Evolutionary conservation across 495 filamentous ascomycete species (phyloP), one percentile per base, ranked within the genome.

Genomic region (Venustampulla echinocandica): DNA sequence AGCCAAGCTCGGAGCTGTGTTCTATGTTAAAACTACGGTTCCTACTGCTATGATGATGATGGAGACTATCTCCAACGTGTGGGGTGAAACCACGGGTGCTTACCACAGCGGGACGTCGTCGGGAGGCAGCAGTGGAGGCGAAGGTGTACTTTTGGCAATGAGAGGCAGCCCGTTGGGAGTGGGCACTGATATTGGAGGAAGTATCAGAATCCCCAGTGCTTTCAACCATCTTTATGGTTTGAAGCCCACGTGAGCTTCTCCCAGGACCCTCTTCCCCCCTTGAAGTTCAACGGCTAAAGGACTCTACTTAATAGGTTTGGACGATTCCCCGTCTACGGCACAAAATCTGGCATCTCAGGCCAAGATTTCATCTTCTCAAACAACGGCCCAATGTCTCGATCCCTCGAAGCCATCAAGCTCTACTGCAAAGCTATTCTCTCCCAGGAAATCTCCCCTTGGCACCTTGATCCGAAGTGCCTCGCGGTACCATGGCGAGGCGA

Each of bases 101-200:
- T 65, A 69, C 42, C 75, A 80, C 47, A 61, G 61, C 15, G 51
- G 55, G 2, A 59, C 79, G 22, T 79, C 70, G 23, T 43, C 71
- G n/a, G 77, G 77, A 1, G 77, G 77, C 1, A 81, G 75, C 50
- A 74, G 73, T 2, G 82, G 83, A 21, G 84, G 87, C 10, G 77
- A 82, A 50, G 79, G 71, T 2, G 76, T 73, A 21, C 59, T 80
- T 24, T 63, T 80, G 32, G 75, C 67, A 1, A 58, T 81, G 42
- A 64, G 60, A 24, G 77, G 79, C 9, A 78, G 71, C 28, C 65
- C 76, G 0, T 58, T 64, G 14, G 78, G 78, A 0, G 70, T 81
- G 53, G 79, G 79, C 0, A 85, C 82, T 6, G 84, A 88, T 64
- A 83, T 87, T 48, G 84, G 83, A 0, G 84, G 84, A 2, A 77